Percentiles rank a stretch among this genome's conserved stretches.
phyloP scores from a whole-genome alignment of 495 filamentous ascomycete species.

The Daldinia decipiens region DNA sequence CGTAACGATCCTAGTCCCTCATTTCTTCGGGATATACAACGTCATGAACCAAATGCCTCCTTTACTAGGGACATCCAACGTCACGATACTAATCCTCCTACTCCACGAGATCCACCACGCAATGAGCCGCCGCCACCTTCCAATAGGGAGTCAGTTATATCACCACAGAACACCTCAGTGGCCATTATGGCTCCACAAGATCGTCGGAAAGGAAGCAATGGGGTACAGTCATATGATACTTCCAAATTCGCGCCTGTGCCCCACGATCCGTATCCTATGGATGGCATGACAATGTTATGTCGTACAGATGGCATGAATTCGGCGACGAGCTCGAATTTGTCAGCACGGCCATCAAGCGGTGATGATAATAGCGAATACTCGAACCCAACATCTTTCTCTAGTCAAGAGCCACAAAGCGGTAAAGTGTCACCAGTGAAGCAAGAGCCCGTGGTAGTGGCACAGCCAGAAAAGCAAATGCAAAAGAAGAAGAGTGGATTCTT shows the following conservation, averaged over 20 bases:
- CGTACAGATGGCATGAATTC: constrained; percentile 74
- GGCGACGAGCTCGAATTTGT: constrained; percentile 79
- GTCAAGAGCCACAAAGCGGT: constrained; percentile 73
- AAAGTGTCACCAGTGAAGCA: constrained; percentile 77
- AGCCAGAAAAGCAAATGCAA: constrained; percentile 72
- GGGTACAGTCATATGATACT: constrained; percentile 60
- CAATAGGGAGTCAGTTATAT: constrained; percentile 64
- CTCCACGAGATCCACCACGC: constrained; percentile 65
- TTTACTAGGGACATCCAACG: constrained; percentile 19
- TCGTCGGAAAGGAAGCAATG: constrained; percentile 52
- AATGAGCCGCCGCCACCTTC: constrained; percentile 58
- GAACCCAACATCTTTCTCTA: constrained; percentile 90
- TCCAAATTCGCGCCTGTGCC: constrained; percentile 76
- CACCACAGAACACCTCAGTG: constrained; percentile 60
- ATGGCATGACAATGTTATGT: constrained; percentile 99
- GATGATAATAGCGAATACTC: constrained; percentile 93
- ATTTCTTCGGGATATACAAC: constrained; percentile 16
- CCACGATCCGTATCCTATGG: constrained; percentile 92
- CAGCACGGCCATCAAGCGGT: constrained; percentile 81
- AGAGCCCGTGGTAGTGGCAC: constrained; percentile 57
- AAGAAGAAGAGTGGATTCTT: constrained; percentile 94
- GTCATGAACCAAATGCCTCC: constrained; percentile 12
- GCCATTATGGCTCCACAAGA: constrained; percentile 38
- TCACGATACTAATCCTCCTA: constrained; percentile 23
- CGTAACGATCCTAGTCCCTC: constrained; percentile 12